These are phyloP conservation scores for Rhododendron williamsianum DNA, from an alignment of 148 eudicot genomes.

Conservation along the genomic window DNA sequence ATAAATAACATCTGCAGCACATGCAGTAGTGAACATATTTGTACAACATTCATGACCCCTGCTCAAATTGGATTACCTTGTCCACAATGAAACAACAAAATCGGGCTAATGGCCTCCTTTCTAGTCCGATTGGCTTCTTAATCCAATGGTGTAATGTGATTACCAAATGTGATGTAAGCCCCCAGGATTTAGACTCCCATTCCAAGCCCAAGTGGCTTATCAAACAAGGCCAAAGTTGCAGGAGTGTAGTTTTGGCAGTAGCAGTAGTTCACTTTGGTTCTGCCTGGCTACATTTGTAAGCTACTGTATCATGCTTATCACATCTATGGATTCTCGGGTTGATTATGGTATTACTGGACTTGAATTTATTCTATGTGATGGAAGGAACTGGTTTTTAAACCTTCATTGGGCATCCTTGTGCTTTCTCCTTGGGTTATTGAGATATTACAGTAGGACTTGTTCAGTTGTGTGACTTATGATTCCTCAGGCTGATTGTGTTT, in stretches of 20 bases:
- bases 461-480: not conserved
- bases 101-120: not conserved
- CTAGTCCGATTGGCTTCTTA: not conserved
- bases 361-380: not conserved
- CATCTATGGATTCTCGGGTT: not conserved
- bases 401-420: not conserved
- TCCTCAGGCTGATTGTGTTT: not conserved
- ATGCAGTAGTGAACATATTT: too few relatives aligned
- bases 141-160: not conserved
- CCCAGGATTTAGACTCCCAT: not conserved
- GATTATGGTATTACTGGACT: not conserved
- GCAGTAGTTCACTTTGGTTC: not conserved
- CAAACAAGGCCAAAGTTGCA: not conserved
- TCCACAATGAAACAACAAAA: not conserved
- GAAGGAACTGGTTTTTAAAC: not conserved
- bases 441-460: not conserved
- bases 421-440: not conserved
- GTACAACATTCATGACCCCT: not conserved
- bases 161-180: not conserved
- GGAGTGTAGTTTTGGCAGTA: not conserved
- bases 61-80: not conserved
- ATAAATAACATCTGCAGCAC: too few relatives aligned
- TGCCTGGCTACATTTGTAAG: not conserved
- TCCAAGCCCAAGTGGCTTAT: too few relatives aligned
- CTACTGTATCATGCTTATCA: not conserved